Evolutionary conservation across 2,329 filamentous ascomycete genomes (phyloP).

Genomic region (Alternaria sp.): DNA sequence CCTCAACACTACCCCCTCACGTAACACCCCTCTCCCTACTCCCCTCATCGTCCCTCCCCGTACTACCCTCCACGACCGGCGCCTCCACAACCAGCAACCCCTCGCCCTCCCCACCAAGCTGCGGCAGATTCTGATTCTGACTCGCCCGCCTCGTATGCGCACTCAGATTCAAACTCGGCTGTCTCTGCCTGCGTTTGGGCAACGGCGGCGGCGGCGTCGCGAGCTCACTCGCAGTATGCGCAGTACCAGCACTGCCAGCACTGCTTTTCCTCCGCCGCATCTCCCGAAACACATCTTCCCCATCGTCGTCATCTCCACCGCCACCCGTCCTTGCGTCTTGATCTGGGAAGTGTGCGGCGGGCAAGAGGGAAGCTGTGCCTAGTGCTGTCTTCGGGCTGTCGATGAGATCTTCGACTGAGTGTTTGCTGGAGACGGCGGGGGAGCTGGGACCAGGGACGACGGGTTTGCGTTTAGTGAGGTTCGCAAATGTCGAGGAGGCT

Average conservation of each 20-base stretch:
- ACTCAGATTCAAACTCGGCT: slow-evolving; percentile 25
- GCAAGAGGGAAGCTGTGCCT: slow-evolving; percentile 8
- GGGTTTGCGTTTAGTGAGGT: slow-evolving; percentile 69
- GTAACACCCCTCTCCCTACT: background rate
- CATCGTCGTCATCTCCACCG: slow-evolving; percentile 4
- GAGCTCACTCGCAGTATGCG: slow-evolving; percentile 8
- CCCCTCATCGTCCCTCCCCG: background rate
- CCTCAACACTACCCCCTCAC: background rate
- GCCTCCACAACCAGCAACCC: slow-evolving; percentile 42
- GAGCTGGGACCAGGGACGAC: slow-evolving; percentile 37
- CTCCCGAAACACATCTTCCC: slow-evolving; percentile 17
- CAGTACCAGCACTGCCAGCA: background rate
- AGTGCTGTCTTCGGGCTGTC: slow-evolving; percentile 1
- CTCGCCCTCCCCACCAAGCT: slow-evolving; percentile 13
- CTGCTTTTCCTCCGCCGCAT: slow-evolving; percentile 12
- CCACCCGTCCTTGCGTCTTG: background rate
- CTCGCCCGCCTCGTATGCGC: slow-evolving; percentile 8
- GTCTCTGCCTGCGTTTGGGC: slow-evolving; percentile 56
- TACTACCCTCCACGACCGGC: slow-evolving; percentile 18
- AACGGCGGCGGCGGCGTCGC: slow-evolving; percentile 51
- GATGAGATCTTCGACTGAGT: slow-evolving; percentile 15
- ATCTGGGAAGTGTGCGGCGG: slow-evolving; percentile 6
- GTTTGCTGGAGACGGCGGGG: slow-evolving; percentile 4
- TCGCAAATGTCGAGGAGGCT: slow-evolving; percentile 39
- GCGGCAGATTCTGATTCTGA: slow-evolving; percentile 2